Conservation (phyloP, 306 rosid species). For the Trichosanthes cucumerina region DNA sequence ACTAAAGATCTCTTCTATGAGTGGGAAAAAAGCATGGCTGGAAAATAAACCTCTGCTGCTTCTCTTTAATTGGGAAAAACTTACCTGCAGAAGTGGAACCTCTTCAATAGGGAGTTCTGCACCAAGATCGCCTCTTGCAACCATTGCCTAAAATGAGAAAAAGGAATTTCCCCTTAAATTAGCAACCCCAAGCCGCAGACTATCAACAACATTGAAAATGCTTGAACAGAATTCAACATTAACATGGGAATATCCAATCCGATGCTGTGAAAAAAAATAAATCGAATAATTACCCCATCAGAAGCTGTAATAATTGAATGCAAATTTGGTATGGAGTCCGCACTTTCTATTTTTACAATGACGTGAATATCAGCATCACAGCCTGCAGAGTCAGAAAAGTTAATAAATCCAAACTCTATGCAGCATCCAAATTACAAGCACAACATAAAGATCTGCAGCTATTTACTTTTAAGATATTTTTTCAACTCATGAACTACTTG, state of each 20-base stretch:
- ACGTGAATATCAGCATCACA: constrained; percentile 81
- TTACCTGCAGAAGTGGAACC: constrained; percentile 58
- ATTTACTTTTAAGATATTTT: constrained; percentile 71
- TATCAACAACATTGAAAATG: not conserved
- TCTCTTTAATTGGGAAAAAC: not conserved
- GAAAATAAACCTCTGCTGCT: not conserved
- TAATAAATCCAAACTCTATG: constrained; percentile 1
- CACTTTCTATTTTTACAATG: constrained; percentile 93
- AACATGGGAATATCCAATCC: not conserved
- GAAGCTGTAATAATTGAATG: constrained; percentile 82
- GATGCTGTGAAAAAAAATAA: not conserved
- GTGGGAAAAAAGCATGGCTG: not conserved
- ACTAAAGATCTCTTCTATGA: constrained; percentile 2
- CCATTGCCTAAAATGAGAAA: constrained; percentile 41
- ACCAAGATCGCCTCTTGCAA: constrained; percentile 64
- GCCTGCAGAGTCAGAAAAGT: constrained; percentile 39
- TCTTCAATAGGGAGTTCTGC: constrained; percentile 65
- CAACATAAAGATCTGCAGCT: not conserved
- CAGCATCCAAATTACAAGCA: not conserved
- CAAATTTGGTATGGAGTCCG: constrained; percentile 87
- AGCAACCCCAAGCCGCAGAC: not conserved
- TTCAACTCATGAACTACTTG: constrained; percentile 90
- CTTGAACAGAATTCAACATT: not conserved
- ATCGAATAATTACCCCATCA: constrained; percentile 37
- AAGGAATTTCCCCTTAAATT: not conserved